phyloP scores from a whole-genome alignment of 768 basidiomycete species.

The Nidularia sp. region DNA sequence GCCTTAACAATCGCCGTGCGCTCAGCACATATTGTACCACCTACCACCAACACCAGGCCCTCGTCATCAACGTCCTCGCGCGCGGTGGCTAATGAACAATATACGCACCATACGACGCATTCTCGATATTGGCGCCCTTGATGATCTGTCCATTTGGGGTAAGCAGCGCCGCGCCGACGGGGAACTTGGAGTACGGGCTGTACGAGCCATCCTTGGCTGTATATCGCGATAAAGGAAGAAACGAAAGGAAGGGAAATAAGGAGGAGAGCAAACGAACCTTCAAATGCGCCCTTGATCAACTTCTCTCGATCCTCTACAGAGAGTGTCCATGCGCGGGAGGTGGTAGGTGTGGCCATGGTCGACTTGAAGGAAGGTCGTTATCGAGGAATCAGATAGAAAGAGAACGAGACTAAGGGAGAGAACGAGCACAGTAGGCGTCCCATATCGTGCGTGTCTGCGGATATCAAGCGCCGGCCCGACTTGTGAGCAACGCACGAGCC shows the following conservation, averaged over 20 bases:
- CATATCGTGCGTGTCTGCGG: too few species aligned
- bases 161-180: conserved; percentile 86
- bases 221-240: not conserved
- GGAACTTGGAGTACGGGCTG: conserved; percentile 86
- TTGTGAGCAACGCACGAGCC: too few species aligned
- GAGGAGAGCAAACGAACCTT: conserved; percentile 35
- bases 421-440: too few species aligned
- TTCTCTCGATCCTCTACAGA: conserved; percentile 38
- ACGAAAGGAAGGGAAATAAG: not conserved
- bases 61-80: not conserved
- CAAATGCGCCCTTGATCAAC: conserved; percentile 54
- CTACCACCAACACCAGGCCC: conserved; percentile 30
- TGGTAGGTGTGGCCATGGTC: conserved; percentile 9
- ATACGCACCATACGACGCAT: conserved; percentile 81
- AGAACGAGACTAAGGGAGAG: too few species aligned
- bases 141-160: conserved; percentile 67
- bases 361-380: too few species aligned
- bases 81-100: not conserved
- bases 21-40: conserved; percentile 91
- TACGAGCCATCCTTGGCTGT: conserved; percentile 72
- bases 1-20: conserved; percentile 95
- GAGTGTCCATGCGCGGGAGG: conserved; percentile 20
- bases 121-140: conserved; percentile 90
- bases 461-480: too few species aligned
- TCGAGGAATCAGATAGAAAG: too few species aligned